Evolutionary conservation across 768 basidiomycete species (phyloP).

Genomic region (Nidularia sp.): DNA sequence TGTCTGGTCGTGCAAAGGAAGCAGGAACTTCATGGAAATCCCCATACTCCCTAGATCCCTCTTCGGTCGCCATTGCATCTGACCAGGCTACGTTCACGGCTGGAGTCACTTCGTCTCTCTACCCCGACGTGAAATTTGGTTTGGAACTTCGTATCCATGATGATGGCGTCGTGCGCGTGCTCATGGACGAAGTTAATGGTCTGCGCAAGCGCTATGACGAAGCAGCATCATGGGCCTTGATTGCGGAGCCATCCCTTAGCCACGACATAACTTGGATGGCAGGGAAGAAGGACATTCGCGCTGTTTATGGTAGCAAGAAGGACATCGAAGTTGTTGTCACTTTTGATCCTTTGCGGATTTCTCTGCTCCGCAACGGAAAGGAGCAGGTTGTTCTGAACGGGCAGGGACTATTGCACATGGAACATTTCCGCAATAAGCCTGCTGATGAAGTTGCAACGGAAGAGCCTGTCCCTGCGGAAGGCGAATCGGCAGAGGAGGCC

Average conservation of each 20-base stretch:
- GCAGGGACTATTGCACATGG: constrained; percentile 91
- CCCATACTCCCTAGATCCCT: constrained; percentile 75
- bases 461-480: constrained; percentile 38
- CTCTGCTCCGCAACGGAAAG: constrained; percentile 67
- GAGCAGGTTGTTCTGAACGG: constrained; percentile 90
- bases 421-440: constrained; percentile 84
- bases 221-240: constrained; percentile 84
- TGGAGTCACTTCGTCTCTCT: constrained; percentile 72
- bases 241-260: constrained; percentile 65
- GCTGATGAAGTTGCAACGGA: constrained; percentile 36
- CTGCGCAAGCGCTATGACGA: constrained; percentile 87
- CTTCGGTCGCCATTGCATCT: constrained; percentile 47
- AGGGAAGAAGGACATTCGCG: constrained; percentile 61
- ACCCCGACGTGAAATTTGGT: constrained; percentile 79
- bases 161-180: constrained; percentile 85
- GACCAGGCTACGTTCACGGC: constrained; percentile 67
- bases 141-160: constrained; percentile 82
- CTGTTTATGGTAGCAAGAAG: constrained; percentile 60
- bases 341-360: constrained; percentile 74
- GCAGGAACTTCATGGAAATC: constrained; percentile 66
- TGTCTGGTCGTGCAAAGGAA: constrained; percentile 68
- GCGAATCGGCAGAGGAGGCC: constrained; percentile 35
- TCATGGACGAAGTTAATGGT: constrained; percentile 86
- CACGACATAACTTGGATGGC: constrained; percentile 58
- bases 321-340: constrained; percentile 64